Evolutionary conservation across 768 basidiomycete species (phyloP).

Genomic region (Lactarius tabidus): DNA sequence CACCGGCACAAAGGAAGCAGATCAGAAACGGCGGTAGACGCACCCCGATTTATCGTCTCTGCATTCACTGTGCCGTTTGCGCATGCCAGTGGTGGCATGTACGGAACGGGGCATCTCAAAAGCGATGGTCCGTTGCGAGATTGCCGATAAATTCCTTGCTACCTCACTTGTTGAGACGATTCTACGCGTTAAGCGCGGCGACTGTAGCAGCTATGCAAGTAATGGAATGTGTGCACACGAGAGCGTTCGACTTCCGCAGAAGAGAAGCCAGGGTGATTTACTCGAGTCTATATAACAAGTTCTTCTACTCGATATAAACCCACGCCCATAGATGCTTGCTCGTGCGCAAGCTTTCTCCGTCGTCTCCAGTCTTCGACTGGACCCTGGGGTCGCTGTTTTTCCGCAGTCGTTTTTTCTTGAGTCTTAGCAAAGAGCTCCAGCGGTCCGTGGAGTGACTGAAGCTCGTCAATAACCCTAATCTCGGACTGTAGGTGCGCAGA

Average conservation of each 20-base stretch:
- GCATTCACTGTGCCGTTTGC: no score
- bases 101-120: background rate
- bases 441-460: constrained; percentile 55
- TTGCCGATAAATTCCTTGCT: background rate
- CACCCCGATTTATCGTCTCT: background rate
- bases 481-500: constrained; percentile 53
- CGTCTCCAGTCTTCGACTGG: constrained; percentile 32
- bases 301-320: constrained; percentile 74
- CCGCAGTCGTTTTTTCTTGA: constrained; percentile 46
- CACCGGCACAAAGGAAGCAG: constrained; percentile 20
- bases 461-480: constrained; percentile 44
- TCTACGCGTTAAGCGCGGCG: no score
- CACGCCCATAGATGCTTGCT: constrained; percentile 49
- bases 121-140: background rate
- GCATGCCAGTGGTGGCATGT: background rate
- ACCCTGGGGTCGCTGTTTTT: constrained; percentile 31
- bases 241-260: background rate
- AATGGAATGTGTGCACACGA: constrained; percentile 27
- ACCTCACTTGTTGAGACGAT: background rate
- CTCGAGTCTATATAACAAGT: constrained; percentile 44
- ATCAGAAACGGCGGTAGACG: constrained; percentile 22
- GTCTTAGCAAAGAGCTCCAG: constrained; percentile 60
- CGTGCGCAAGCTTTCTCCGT: constrained; percentile 48
- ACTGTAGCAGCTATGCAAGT: background rate
- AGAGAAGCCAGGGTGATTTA: constrained; percentile 9